Conservation (phyloP, 169 alveolate species). For the Plasmodium cynomolgi region DNA sequence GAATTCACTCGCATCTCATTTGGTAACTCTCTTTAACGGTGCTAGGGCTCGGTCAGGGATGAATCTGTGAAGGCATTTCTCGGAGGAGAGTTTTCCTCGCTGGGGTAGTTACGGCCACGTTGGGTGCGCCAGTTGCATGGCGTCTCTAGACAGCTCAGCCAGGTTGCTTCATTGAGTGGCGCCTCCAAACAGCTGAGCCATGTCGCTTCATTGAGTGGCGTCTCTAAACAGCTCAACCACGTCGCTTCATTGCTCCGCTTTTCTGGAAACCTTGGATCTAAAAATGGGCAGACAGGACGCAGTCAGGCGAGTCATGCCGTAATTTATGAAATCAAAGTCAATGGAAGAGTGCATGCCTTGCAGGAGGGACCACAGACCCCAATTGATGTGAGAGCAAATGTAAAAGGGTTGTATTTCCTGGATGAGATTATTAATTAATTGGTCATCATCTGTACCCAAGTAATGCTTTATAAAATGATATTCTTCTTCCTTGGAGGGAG, state of each 20-base stretch:
- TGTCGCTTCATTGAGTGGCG: background rate
- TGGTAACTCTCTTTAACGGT: background rate
- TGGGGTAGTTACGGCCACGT: background rate
- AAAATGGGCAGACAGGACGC: constrained; percentile 41
- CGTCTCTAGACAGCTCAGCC: background rate
- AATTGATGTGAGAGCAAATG: constrained; percentile 77
- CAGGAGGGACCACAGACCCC: constrained; percentile 86
- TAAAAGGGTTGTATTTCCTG: constrained; percentile 83
- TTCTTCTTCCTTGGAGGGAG: constrained; percentile 77
- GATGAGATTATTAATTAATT: constrained; percentile 46
- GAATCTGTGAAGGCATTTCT: no score
- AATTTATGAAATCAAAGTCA: constrained; percentile 81
- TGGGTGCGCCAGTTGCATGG: background rate
- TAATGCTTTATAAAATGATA: constrained; percentile 74
- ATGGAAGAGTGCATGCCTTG: constrained; percentile 76
- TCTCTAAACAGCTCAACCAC: background rate
- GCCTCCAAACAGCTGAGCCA: background rate
- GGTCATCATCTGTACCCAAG: constrained; percentile 46
- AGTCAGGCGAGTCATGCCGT: constrained; percentile 75
- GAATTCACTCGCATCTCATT: background rate
- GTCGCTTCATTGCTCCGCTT: background rate
- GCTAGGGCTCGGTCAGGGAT: background rate
- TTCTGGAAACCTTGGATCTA: constrained; percentile 7
- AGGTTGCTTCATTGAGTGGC: background rate
- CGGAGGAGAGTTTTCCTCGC: no score